These are phyloP conservation scores for Colletotrichum sp. DNA, from an alignment of 2,329 filamentous ascomycete species.

Conservation along the genomic window DNA sequence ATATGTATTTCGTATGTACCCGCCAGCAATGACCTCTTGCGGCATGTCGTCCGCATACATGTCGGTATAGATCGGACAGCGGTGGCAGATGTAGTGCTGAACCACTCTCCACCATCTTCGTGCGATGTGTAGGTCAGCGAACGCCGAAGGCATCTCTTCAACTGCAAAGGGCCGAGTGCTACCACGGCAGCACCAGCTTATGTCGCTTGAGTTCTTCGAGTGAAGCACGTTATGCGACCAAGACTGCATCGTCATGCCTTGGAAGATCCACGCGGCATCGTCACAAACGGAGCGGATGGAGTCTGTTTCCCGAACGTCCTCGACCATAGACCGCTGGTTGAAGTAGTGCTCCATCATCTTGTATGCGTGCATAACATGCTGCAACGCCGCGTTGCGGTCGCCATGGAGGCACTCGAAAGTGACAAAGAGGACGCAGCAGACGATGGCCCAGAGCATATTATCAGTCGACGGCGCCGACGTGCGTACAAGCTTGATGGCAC, in stretches of 20 bases:
- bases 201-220: neutral
- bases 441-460: slow-evolving; percentile 40
- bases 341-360: slow-evolving; percentile 20
- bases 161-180: slow-evolving; percentile 33
- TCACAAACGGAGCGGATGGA: slow-evolving; percentile 9
- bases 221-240: slow-evolving; percentile 15
- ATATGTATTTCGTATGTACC: slow-evolving; percentile 27
- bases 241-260: slow-evolving; percentile 15
- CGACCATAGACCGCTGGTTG: neutral
- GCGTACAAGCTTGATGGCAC: slow-evolving; percentile 43
- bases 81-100: slow-evolving; percentile 41
- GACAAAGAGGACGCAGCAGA: slow-evolving; percentile 45
- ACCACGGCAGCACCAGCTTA: slow-evolving; percentile 20
- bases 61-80: slow-evolving; percentile 37
- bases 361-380: slow-evolving; percentile 41
- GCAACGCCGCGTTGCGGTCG: slow-evolving; percentile 43
- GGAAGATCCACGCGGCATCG: slow-evolving; percentile 17
- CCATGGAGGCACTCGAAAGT: slow-evolving; percentile 46
- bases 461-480: slow-evolving; percentile 38
- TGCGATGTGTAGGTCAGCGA: slow-evolving; percentile 35
- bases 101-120: slow-evolving; percentile 43
- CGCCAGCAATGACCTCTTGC: slow-evolving; percentile 34
- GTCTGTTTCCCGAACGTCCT: neutral
- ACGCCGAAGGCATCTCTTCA: slow-evolving; percentile 36
- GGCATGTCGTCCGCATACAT: slow-evolving; percentile 16